These are phyloP conservation scores for Magnaporthiopsis incrustans DNA, from an alignment of 2,329 filamentous ascomycete genomes.

Conservation along the genomic window DNA sequence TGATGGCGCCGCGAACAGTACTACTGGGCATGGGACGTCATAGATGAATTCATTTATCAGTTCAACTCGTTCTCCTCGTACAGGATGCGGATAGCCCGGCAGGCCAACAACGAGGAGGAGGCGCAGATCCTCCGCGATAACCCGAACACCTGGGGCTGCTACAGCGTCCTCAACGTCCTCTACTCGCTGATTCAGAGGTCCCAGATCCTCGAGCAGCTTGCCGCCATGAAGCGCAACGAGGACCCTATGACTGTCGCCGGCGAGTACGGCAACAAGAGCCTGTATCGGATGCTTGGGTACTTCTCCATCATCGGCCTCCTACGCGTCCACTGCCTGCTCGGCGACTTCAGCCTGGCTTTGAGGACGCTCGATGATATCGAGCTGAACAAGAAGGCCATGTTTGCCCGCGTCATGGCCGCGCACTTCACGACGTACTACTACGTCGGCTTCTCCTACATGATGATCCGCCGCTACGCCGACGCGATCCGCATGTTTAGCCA, in stretches of 20 bases:
- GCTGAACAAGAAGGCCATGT: conserved; percentile 99
- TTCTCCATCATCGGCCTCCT: conserved; percentile 98
- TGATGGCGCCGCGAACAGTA: conserved; percentile 49
- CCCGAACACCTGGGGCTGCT: conserved; percentile 98
- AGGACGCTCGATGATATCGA: conserved; percentile 99
- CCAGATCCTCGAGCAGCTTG: conserved; percentile 95
- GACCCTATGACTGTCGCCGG: conserved; percentile 82
- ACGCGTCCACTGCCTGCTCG: conserved; percentile 90
- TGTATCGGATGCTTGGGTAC: conserved; percentile 98
- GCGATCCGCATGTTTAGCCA: conserved; percentile 99
- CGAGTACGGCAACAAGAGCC: conserved; percentile 86
- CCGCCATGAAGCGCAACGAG: conserved; percentile 88
- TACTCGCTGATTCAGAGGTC: conserved; percentile 98
- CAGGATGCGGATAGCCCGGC: conserved; percentile 80
- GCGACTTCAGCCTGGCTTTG: conserved; percentile 94
- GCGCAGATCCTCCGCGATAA: conserved; percentile 87
- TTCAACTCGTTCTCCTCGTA: conserved; percentile 99
- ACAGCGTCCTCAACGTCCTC: conserved; percentile 97
- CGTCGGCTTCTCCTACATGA: conserved; percentile 99
- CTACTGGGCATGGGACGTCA: conserved; percentile 99
- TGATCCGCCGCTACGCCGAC: conserved; percentile 99
- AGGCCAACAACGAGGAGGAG: conserved; percentile 83
- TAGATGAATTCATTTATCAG: conserved; percentile 99
- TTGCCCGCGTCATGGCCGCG: conserved; percentile 97
- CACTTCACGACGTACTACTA: conserved; percentile 99